Percentiles rank a stretch among this genome's conserved stretches.
phyloP scores from a whole-genome alignment of 768 basidiomycete genomes.

The Psilocybe cubensis region DNA sequence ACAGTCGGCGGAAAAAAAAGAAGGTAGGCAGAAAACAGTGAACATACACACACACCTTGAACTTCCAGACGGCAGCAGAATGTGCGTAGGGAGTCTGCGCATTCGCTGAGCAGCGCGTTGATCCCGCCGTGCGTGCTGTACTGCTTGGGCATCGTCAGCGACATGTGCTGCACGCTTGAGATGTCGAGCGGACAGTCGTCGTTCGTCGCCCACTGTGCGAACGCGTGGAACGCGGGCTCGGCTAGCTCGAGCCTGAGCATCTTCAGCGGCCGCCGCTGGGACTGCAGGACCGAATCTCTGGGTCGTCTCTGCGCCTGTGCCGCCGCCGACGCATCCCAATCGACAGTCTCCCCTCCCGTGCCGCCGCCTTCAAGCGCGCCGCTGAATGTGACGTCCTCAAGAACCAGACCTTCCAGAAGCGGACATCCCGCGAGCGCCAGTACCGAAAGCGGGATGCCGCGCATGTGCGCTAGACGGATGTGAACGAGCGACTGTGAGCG shows the following conservation, averaged over 20 bases:
- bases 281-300: neutral
- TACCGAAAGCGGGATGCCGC: neutral
- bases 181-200: neutral
- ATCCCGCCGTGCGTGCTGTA: neutral
- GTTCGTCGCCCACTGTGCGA: neutral
- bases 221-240: neutral
- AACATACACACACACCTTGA: neutral
- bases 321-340: no score
- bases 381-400: neutral
- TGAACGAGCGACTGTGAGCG: neutral
- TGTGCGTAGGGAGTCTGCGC: neutral
- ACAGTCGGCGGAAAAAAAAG: no score
- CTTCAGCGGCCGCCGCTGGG: neutral
- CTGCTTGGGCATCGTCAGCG: neutral
- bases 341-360: neutral
- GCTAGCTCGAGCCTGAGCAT: neutral
- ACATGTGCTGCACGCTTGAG: neutral
- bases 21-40: no score
- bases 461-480: neutral
- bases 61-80: neutral
- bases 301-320: neutral
- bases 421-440: neutral
- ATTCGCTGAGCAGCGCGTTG: neutral
- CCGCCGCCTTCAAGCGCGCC: neutral
- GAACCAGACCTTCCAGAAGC: neutral